Evolutionary conservation across 2,329 filamentous ascomycete species (phyloP), one percentile per base, ranked within the genome.

Genomic region (Iodosphaeria phyllophila): DNA sequence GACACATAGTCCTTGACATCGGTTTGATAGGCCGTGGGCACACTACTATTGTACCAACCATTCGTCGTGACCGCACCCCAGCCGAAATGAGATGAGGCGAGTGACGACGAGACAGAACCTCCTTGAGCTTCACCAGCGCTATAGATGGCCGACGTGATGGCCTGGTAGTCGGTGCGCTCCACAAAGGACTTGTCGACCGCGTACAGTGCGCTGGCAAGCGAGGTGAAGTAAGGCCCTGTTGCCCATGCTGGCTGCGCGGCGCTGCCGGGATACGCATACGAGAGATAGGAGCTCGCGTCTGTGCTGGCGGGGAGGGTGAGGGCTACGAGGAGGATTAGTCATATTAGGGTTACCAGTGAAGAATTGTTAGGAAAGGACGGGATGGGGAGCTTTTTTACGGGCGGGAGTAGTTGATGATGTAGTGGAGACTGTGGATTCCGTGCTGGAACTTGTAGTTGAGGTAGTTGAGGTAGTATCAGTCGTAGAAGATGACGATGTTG

Each of bases 221-320:
- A 28, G 6, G 34, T 36, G 12, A 25, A 32, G 29, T 30, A 35
- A 5, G 25, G n/a, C 5, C 34, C 34, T 4, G 34, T 36, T 5
- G 30, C 32, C 34, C 34, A 36, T 6, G 34, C 35, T 3, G 34
- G 34, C 6, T 30, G 29, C 8, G 29, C 23, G 6, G 23, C 29
- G 6, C 15, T 8, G 7, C 23, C 1, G 4, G 29, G 29, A 21
- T 25, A 30, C 6, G 23, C 29, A 20, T 25, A 26, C 11, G 26
- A 17, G 9, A 30, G 23, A 18, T 30, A 30, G 8, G 10, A 17
- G 8, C 22, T 14, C 10, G 29, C 29, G 23, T 30, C 29, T 3
- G 23, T 27, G 11, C 24, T 27, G 9, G 12, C 4, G 8, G 28
- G 28, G 4, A 30, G 28, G 5, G 20, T 21, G 20, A 18, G 16